These are phyloP conservation scores for Lactifluus pinguis DNA, from an alignment of 768 basidiomycete species.

Conservation along the genomic window DNA sequence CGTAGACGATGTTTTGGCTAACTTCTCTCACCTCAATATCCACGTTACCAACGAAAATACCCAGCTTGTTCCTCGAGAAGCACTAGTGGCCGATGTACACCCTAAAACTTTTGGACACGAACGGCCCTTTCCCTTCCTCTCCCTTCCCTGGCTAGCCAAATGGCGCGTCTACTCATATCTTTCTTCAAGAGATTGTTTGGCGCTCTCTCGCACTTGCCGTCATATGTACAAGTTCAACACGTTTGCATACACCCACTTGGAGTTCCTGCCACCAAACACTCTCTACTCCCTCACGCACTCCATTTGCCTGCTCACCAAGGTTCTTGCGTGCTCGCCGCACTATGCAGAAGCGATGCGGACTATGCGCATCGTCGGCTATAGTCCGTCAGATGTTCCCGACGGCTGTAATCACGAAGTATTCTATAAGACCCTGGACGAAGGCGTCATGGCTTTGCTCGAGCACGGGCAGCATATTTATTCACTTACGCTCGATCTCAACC, in stretches of 20 bases:
- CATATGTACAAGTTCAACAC: constrained; percentile 8
- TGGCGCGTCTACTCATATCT: constrained; percentile 2
- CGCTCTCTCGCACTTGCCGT: constrained; percentile 7
- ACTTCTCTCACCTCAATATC: constrained; percentile 1
- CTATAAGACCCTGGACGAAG: neutral
- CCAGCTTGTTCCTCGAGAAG: neutral
- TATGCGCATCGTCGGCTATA: constrained; percentile 1
- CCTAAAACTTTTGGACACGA: neutral
- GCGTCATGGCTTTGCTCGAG: neutral
- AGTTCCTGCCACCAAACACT: constrained; percentile 6
- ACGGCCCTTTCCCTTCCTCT: neutral
- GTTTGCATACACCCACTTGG: constrained; percentile 8
- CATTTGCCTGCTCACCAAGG: neutral
- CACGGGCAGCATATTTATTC: neutral
- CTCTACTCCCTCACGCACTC: constrained; percentile 7
- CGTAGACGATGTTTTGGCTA: neutral
- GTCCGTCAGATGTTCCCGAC: neutral
- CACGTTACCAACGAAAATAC: neutral
- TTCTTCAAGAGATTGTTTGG: constrained; percentile 1
- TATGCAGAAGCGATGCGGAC: constrained; percentile 8
- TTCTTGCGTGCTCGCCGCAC: neutral
- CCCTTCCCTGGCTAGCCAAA: neutral
- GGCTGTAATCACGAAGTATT: neutral
- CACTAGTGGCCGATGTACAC: neutral
- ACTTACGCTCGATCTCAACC: constrained; percentile 1